Base-by-base conservation (phyloP, 352 stramenopile species). In the Phytophthora capsici region DNA sequence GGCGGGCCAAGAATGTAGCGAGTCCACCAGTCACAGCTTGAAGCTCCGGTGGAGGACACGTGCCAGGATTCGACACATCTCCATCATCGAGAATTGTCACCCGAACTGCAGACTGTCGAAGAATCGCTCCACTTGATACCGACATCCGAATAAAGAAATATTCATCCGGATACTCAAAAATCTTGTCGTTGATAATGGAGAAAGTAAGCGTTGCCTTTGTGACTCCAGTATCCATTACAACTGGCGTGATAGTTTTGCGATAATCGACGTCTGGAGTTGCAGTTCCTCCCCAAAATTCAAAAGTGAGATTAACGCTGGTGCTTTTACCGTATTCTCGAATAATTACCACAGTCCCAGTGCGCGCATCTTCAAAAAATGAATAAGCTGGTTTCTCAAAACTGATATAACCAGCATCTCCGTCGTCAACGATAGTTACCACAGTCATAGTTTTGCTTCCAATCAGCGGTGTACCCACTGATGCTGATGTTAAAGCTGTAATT, bases 21-120 rank as follows among this genome's bases (percentile, higher is more conserved):
- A 52, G 43, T n/a, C 82, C 82, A 36, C 82, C 82, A 0, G 79
- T 89, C n/a, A 37, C 69, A 1, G 30, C 45, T 4, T 75, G 1
- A 3, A 76, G 25, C 13, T 57, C 3, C 6, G 69, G 78, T 17
- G 67, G 36, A 9, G 67, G 50, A 17, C 66, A 69, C 1, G 51
- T 56, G 4, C 73, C 80, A 3, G 82, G 75, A 12, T 75, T 22
- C 0, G 73, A 82, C 8, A 69, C 40, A 44, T 90, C 82, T 0
- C 76, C 78, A 30, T 90, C 82, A 26, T 90, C 82, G 6, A 79
- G 49, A 43, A 90, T 90, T 12, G 60, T 84, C 45, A 90, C 40
- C 12, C 43, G 48, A 7, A 59, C 63, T 1, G 38, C n/a, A 16
- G 57, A 54, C 10, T 54, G 52, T 0, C 43, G 44, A 6, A 76